phyloP scores from a whole-genome alignment of 2,329 filamentous ascomycete species.

The Cladosporium sp. region DNA sequence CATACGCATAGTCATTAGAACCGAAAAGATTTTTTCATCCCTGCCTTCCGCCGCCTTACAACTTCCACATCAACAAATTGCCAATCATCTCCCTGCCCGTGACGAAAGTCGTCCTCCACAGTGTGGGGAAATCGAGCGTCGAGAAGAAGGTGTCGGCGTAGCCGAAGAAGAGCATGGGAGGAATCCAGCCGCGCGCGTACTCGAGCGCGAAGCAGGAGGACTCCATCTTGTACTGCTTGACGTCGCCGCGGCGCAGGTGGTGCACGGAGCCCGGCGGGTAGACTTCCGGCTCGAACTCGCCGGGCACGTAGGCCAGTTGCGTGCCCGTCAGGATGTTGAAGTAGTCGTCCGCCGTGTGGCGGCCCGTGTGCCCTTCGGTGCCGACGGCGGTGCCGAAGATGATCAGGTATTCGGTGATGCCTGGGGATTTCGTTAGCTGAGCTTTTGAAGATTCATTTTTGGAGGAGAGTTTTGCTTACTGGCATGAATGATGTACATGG shows the following conservation, averaged over 20 bases:
- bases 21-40: no score
- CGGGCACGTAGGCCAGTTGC: slow-evolving; percentile 70
- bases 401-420: slow-evolving; percentile 84
- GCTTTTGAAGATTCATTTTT: no score
- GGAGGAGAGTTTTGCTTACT: slow-evolving; percentile 49
- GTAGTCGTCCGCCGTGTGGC: slow-evolving; percentile 91
- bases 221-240: slow-evolving; percentile 82
- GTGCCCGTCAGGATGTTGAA: slow-evolving; percentile 83
- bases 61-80: slow-evolving; percentile 68
- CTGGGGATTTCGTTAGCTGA: slow-evolving; percentile 31
- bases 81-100: slow-evolving; percentile 72
- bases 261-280: slow-evolving; percentile 68
- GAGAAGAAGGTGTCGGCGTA: slow-evolving; percentile 76
- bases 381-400: slow-evolving; percentile 80
- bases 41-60: no score
- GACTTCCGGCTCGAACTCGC: slow-evolving; percentile 62
- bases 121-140: slow-evolving; percentile 78
- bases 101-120: slow-evolving; percentile 72
- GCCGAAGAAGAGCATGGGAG: slow-evolving; percentile 87
- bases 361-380: slow-evolving; percentile 82
- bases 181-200: slow-evolving; percentile 86
- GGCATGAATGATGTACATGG: slow-evolving; percentile 85
- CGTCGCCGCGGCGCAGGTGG: slow-evolving; percentile 65
- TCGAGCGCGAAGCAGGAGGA: slow-evolving; percentile 74
- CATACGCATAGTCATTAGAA: no score